These are phyloP conservation scores for Pneumocystis sp. DNA, from an alignment of 1,139 yeast genomes.

Conservation along the genomic window DNA sequence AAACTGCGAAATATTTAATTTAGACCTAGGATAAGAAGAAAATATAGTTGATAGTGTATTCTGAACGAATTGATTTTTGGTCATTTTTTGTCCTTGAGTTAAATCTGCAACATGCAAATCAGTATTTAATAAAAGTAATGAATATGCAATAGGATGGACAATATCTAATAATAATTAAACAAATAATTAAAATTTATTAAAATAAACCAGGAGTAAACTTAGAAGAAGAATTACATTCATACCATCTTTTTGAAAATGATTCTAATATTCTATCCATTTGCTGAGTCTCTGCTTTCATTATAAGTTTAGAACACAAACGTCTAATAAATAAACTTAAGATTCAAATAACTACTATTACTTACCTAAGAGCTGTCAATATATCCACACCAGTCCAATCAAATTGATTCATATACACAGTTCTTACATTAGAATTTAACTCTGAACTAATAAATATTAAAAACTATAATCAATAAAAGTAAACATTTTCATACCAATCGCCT, in stretches of 20 bases:
- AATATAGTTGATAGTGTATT: constrained; percentile 20
- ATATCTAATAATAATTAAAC: constrained; percentile 28
- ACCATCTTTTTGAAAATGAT: constrained; percentile 55
- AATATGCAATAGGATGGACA: constrained; percentile 59
- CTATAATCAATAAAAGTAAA: background rate
- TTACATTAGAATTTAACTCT: constrained; percentile 15
- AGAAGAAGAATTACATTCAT: constrained; percentile 16
- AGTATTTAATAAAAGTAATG: constrained; percentile 52
- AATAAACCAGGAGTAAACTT: background rate
- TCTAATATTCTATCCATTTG: constrained; percentile 64
- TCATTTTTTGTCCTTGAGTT: constrained; percentile 24
- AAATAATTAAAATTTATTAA: background rate
- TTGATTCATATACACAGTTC: constrained; percentile 20
- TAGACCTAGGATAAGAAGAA: background rate
- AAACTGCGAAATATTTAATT: background rate
- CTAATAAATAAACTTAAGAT: background rate
- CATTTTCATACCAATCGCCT: constrained; percentile 1
- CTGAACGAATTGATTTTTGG: constrained; percentile 21
- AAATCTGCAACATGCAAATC: constrained; percentile 25
- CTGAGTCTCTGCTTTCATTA: constrained; percentile 71
- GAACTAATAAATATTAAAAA: constrained; percentile 3
- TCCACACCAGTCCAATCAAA: constrained; percentile 23
- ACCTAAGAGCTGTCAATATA: constrained; percentile 38
- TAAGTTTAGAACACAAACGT: constrained; percentile 45
- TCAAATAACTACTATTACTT: background rate